Evolutionary conservation across 257 asterid species (phyloP).

Genomic region (Prunella vulgaris): DNA sequence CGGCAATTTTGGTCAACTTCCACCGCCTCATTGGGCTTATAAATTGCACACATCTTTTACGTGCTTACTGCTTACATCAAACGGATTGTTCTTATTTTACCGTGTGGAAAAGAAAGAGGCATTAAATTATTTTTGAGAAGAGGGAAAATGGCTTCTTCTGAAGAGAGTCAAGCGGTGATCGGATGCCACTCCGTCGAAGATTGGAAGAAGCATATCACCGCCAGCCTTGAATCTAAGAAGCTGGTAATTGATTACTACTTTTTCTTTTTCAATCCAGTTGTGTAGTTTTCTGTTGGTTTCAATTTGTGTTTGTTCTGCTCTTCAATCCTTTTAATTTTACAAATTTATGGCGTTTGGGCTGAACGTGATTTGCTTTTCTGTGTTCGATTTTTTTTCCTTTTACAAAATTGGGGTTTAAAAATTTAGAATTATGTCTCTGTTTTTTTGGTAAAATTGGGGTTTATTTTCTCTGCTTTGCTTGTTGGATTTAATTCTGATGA

Average conservation of each 20-base stretch:
- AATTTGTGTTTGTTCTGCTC: neutral
- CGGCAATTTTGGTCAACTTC: conserved; percentile 6
- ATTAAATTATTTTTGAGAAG: neutral
- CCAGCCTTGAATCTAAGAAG: conserved; percentile 42
- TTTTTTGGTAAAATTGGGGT: too few relatives aligned
- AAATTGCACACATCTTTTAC: neutral
- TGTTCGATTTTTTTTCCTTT: neutral
- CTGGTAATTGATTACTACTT: conserved; percentile 37
- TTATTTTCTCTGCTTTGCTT: too few relatives aligned
- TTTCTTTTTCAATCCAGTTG: too few relatives aligned
- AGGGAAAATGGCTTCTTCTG: conserved; percentile 41
- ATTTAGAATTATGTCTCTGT: too few relatives aligned
- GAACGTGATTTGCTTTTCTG: neutral
- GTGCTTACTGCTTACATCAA: neutral
- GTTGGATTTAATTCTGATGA: too few relatives aligned
- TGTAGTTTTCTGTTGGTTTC: neutral
- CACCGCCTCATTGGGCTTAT: neutral
- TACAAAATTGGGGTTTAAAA: neutral
- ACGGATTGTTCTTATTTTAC: conserved; percentile 9
- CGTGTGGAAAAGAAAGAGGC: neutral
- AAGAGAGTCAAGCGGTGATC: conserved; percentile 76
- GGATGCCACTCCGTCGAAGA: conserved; percentile 56
- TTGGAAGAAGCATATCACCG: conserved; percentile 35
- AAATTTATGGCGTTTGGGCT: neutral
- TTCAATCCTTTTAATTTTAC: neutral